Evolutionary conservation across 179 eudicot genomes (phyloP), one percentile per base, ranked within the genome.

Genomic region (Dionaea muscipula): DNA sequence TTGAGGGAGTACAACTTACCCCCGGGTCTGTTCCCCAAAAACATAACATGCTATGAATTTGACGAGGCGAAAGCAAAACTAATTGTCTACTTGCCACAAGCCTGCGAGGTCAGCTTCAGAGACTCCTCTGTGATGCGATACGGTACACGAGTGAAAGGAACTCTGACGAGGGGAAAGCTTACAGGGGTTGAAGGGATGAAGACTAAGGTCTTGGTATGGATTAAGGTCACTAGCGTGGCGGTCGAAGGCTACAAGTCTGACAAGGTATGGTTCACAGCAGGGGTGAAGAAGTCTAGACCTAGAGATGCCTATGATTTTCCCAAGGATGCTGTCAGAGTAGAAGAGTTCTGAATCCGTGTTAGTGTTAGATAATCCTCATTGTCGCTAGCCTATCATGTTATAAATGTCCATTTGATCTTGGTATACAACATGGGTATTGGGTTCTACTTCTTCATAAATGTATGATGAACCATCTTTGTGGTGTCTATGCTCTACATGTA

Each of bases 191-290:
- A 89, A 58, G 97, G 97, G 33, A 83, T 89, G 77, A 89, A 85
- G 71, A 89, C 93, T 1, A 89, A 86, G 82, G 81, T 81, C 40
- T 60, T 89, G 0, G 86, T 89, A 3, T 89, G 97, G 95, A 89
- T 81, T 26, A 89, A 89, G 65, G 81, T 89, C 55, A 86, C 93
- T 2, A 60, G 74, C 25, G 70, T 86, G 43, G 71, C 75, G 13
- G 71, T 86, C 16, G 97, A 89, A 56, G 82, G 91, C 59, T 57
- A 65, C 60, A 85, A 78, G 55, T 83, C 93, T 0, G 96, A 85
- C 54, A 89, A 89, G 63, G 72, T 89, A 24, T 81, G 81, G 67
- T 78, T 89, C 73, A 79, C 88, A 0, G 96, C 93, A 0, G 95
- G 97, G 25, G 84, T 85, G 18, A 86, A 79, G 79, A 86, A 85